Evolutionary conservation across 2,329 filamentous ascomycete species (phyloP).

Genomic region (Gliomastix tumulicola): DNA sequence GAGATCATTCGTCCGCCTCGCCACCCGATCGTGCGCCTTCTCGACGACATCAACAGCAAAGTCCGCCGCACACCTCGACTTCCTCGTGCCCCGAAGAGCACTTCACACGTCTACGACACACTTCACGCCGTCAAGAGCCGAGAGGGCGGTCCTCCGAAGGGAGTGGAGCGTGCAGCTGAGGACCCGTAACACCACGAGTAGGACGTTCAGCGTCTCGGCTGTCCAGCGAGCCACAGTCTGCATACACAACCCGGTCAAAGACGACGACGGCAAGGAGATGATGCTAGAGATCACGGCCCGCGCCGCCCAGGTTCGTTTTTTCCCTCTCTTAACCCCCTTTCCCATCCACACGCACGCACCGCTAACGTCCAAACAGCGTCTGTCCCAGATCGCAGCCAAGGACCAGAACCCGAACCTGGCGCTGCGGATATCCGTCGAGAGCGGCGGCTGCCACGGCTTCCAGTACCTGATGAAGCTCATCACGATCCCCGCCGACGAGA

Average conservation of each 20-base stretch:
- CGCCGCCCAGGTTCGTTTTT: constrained; percentile 63
- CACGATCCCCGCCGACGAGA: constrained; percentile 39
- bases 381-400: constrained; percentile 68
- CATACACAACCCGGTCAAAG: constrained; percentile 64
- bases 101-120: too few species aligned
- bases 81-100: constrained; percentile 28
- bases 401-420: constrained; percentile 72
- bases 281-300: constrained; percentile 75
- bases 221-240: constrained; percentile 35
- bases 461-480: constrained; percentile 93
- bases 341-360: too few species aligned
- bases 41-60: constrained; percentile 13
- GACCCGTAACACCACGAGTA: too few species aligned
- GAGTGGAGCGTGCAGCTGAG: too few species aligned
- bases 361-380: constrained; percentile 40
- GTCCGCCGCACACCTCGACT: constrained; percentile 22
- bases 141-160: background rate
- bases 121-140: background rate
- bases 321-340: background rate
- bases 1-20: constrained; percentile 32
- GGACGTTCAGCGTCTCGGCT: constrained; percentile 28
- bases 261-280: constrained; percentile 83
- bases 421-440: constrained; percentile 86
- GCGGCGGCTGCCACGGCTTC: constrained; percentile 94
- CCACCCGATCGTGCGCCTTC: constrained; percentile 21